Conservation (phyloP, 176 grass and related monocot species). For the Zoysia pacifica region DNA sequence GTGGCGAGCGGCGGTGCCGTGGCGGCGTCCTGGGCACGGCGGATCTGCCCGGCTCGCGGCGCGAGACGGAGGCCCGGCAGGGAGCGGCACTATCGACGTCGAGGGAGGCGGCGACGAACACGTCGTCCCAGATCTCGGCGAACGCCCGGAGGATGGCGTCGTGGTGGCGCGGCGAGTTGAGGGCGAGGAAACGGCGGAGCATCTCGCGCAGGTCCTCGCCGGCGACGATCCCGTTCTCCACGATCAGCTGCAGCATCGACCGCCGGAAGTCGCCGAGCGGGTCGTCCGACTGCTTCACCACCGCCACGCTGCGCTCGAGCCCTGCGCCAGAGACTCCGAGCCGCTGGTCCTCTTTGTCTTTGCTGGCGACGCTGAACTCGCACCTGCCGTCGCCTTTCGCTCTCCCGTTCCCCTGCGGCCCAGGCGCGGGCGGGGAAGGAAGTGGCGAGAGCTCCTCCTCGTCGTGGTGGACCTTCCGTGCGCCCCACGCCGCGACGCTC, state of each 20-base stretch:
- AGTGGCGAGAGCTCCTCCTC: conserved; percentile 1
- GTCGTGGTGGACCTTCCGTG: conserved; percentile 13
- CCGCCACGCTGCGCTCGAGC: conserved; percentile 55
- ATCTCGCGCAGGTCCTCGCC: conserved; percentile 71
- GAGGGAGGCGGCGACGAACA: conserved; percentile 45
- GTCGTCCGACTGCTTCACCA: conserved; percentile 76
- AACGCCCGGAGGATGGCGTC: conserved; percentile 71
- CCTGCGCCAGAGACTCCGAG: conserved; percentile 1
- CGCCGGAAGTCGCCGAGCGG: conserved; percentile 67
- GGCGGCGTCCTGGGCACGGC: conserved; percentile 39
- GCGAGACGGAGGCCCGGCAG: background rate
- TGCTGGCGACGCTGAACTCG: background rate
- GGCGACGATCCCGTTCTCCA: conserved; percentile 67
- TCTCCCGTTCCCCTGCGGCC: conserved; percentile 10
- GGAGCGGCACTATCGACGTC: background rate
- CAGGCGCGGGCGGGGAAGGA: too few species aligned
- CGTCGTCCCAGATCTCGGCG: conserved; percentile 66
- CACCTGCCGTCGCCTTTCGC: background rate
- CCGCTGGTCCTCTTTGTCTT: background rate
- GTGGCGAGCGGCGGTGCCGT: conserved; percentile 33
- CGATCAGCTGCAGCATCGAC: conserved; percentile 86
- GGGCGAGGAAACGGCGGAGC: conserved; percentile 65
- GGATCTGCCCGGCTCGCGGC: conserved; percentile 16
- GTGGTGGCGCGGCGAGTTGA: conserved; percentile 77
- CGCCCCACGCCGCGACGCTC: conserved; percentile 57